Evolutionary conservation across 352 stramenopile species (phyloP).

Genomic region (Globisporangium mamillatum): DNA sequence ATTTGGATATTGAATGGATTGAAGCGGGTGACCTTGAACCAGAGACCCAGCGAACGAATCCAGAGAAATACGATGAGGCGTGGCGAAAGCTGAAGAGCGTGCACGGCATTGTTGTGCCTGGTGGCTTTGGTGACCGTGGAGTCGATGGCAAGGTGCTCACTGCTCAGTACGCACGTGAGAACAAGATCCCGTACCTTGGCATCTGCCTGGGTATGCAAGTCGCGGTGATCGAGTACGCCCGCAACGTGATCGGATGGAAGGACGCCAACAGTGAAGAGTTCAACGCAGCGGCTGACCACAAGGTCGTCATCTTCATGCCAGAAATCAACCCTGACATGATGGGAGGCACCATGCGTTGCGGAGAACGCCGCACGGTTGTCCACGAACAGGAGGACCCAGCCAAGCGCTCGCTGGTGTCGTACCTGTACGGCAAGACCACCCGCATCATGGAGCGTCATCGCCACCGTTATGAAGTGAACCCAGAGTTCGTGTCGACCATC

Average conservation of each 20-base stretch:
- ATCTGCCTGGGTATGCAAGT: slow-evolving; percentile 97
- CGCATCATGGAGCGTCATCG: slow-evolving; percentile 96
- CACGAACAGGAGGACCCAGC: slow-evolving; percentile 76
- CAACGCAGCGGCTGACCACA: slow-evolving; percentile 77
- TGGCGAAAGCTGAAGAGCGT: slow-evolving; percentile 93
- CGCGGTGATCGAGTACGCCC: slow-evolving; percentile 96
- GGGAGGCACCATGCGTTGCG: slow-evolving; percentile 99
- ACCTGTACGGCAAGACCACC: slow-evolving; percentile 88
- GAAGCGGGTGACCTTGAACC: slow-evolving; percentile 95
- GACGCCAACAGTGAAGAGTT: slow-evolving; percentile 97
- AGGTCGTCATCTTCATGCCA: slow-evolving; percentile 99
- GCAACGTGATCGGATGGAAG: slow-evolving; percentile 91
- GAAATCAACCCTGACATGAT: slow-evolving; percentile 98
- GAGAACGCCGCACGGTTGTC: slow-evolving; percentile 93
- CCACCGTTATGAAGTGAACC: slow-evolving; percentile 99
- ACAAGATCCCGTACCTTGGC: slow-evolving; percentile 96
- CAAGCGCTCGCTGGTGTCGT: slow-evolving; percentile 87
- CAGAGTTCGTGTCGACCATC: slow-evolving; percentile 90
- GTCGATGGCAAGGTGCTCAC: slow-evolving; percentile 98
- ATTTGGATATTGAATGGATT: slow-evolving; percentile 97
- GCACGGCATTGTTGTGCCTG: slow-evolving; percentile 96
- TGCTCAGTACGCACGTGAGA: slow-evolving; percentile 94
- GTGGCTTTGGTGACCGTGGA: slow-evolving; percentile 97
- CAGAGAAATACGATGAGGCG: slow-evolving; percentile 71
- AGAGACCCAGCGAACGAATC: slow-evolving; percentile 67